phyloP scores from a whole-genome alignment of 2,329 filamentous ascomycete genomes.

The Colletotrichum sp. region DNA sequence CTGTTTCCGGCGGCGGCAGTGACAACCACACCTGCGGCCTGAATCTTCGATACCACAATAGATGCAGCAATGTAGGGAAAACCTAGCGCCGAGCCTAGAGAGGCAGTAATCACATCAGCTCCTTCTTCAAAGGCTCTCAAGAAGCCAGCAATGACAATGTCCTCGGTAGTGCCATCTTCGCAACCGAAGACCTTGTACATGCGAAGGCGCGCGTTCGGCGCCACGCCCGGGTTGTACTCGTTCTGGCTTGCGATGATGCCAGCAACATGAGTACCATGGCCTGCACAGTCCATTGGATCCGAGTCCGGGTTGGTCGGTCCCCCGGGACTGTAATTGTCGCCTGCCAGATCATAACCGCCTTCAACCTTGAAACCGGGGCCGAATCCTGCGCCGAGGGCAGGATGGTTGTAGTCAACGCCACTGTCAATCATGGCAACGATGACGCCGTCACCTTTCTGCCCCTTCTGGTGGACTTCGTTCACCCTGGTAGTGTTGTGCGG shows the following conservation, averaged over 20 bases:
- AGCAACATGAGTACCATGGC: slow-evolving; percentile 33
- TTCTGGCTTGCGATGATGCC: slow-evolving; percentile 30
- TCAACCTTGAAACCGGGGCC: slow-evolving; percentile 22
- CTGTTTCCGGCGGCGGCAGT: not conserved
- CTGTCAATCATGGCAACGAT: not conserved
- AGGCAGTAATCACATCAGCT: not conserved
- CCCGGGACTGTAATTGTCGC: slow-evolving; percentile 21
- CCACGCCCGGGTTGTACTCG: slow-evolving; percentile 40
- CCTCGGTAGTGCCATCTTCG: not conserved
- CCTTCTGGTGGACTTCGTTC: not conserved
- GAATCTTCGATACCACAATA: not conserved
- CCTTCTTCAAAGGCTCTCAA: not conserved
- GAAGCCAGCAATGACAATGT: not conserved
- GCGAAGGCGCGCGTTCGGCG: slow-evolving; percentile 44
- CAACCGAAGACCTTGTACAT: slow-evolving; percentile 42
- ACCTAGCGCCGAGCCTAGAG: not conserved
- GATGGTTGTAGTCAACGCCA: not conserved
- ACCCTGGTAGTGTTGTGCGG: not conserved
- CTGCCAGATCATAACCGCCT: slow-evolving; percentile 28
- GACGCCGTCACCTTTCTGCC: not conserved
- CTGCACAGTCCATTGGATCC: slow-evolving; percentile 29
- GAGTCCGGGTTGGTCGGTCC: slow-evolving; percentile 30
- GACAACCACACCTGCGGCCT: not conserved
- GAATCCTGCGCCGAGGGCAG: not conserved
- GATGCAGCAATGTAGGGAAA: not conserved